Percentiles rank a stretch among this genome's conserved stretches.
phyloP scores from a whole-genome alignment of 345 rosid genomes.

The Corchorus olitorius region DNA sequence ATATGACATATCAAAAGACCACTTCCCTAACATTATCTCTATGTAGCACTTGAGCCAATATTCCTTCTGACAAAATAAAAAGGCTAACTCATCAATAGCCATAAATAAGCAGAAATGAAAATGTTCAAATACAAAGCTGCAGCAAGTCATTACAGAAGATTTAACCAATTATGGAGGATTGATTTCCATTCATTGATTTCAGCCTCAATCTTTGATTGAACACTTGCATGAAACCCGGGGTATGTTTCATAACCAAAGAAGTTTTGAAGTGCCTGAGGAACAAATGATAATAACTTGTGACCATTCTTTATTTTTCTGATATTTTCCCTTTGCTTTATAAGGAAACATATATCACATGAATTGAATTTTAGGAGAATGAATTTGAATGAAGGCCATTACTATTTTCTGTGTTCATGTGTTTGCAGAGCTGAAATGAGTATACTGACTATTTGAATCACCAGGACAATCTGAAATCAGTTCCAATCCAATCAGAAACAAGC shows the following conservation, averaged over 20 bases:
- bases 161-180: too few species aligned
- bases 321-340: neutral
- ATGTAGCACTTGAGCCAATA: too few species aligned
- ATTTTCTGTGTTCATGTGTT: neutral
- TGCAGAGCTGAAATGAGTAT: neutral
- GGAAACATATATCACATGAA: neutral
- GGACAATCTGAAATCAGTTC: slow-evolving; percentile 42
- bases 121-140: too few species aligned
- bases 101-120: too few species aligned
- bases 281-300: slow-evolving; percentile 14
- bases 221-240: slow-evolving; percentile 49
- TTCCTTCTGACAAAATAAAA: too few species aligned
- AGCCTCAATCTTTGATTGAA: slow-evolving; percentile 44
- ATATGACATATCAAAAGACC: too few species aligned
- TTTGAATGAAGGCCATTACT: neutral
- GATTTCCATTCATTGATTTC: slow-evolving; percentile 41
- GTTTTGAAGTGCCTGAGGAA: slow-evolving; percentile 49
- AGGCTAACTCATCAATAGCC: too few species aligned
- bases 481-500: too few species aligned
- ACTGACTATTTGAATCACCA: slow-evolving; percentile 47
- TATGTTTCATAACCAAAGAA: slow-evolving; percentile 55
- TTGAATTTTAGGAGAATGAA: slow-evolving; percentile 11
- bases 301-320: neutral
- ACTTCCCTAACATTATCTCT: too few species aligned
- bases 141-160: too few species aligned